Evolutionary conservation across 2,329 filamentous ascomycete species (phyloP), one percentile per base, ranked within the genome.

Genomic region (Zarea fungicola): DNA sequence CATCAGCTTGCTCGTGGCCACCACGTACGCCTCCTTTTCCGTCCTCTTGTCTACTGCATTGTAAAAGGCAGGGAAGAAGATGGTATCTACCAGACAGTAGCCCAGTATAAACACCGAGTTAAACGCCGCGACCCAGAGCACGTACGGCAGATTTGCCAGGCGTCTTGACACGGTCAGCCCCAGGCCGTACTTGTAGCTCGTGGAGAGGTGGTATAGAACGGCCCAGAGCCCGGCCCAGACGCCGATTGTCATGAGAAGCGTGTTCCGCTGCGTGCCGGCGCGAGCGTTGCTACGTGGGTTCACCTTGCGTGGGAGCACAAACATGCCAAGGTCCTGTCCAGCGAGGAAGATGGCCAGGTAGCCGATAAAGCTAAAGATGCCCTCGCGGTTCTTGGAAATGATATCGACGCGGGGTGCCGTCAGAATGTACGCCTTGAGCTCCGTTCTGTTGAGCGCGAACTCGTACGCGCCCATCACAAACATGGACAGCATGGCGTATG

Each of bases 291-390:
- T 70, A 54, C 68, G 70, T 51, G 67, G 60, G 54, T 62, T 69
- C 58, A 76, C 62, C 62, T 65, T 70, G 51, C 82, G 66, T 3
- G 89, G 88, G 31, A 97, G 79, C 51, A 93, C 79, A 53, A 84
- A 80, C 67, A 91, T 83, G 42, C 93, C 93, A 16, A 85, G 80
- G 34, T 87, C 86, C 62, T 95, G 89, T 4, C 93, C 93, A 1
- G 88, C 83, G 32, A 99, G 80, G 66, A 96, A 99, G 51, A 99
- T 96, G 40, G 92, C 87, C 39, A 99, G 78, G 63, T 99, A 99
- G 5, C 93, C 93, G 42, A 88, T 69, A 65, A 97, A 96, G 47
- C 90, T 96, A 66, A 92, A 96, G n/a, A 99, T 77, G 0, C 93
- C 93, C 66, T 99, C 93, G 22, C 92, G 80, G 63, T 99, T 99